Conservation (phyloP, 2,329 filamentous ascomycete species). For the Diaporthe amygdali region DNA sequence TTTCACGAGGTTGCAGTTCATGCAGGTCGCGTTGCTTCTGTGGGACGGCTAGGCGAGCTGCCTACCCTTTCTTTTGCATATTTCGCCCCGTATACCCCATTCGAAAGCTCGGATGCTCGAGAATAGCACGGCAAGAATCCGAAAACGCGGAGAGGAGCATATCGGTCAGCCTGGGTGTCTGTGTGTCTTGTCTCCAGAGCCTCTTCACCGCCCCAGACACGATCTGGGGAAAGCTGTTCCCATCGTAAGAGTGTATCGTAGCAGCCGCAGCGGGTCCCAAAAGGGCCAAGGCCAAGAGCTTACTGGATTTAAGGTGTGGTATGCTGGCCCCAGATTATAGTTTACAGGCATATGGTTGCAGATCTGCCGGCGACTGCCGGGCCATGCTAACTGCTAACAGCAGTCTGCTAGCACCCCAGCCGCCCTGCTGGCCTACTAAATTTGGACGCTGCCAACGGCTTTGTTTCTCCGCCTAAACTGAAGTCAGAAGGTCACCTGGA, state of each 20-base stretch:
- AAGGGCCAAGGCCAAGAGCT: background rate
- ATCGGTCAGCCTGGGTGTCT: background rate
- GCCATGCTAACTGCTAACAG: background rate
- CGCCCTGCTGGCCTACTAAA: background rate
- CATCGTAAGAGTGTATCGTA: background rate
- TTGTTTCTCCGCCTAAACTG: background rate
- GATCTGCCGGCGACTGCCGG: constrained; percentile 7
- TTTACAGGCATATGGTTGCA: background rate
- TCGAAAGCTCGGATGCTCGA: background rate
- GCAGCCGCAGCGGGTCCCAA: background rate
- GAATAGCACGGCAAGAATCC: background rate
- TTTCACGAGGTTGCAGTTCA: constrained; percentile 11
- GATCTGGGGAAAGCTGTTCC: background rate
- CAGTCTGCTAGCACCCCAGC: background rate
- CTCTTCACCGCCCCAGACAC: background rate
- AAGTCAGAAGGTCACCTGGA: constrained; percentile 6
- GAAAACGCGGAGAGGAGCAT: background rate
- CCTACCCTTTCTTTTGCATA: background rate
- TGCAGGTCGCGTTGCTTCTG: constrained; percentile 8
- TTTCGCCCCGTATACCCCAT: background rate
- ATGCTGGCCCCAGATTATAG: constrained; percentile 10
- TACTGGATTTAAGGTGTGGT: constrained; percentile 18
- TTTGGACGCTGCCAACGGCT: background rate
- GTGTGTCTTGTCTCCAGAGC: background rate
- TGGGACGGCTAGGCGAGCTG: background rate